Percentiles rank a stretch among this genome's conserved stretches.
These are phyloP conservation scores for Carallia pectinifolia DNA, from an alignment of 345 rosid genomes.

Conservation along the genomic window DNA sequence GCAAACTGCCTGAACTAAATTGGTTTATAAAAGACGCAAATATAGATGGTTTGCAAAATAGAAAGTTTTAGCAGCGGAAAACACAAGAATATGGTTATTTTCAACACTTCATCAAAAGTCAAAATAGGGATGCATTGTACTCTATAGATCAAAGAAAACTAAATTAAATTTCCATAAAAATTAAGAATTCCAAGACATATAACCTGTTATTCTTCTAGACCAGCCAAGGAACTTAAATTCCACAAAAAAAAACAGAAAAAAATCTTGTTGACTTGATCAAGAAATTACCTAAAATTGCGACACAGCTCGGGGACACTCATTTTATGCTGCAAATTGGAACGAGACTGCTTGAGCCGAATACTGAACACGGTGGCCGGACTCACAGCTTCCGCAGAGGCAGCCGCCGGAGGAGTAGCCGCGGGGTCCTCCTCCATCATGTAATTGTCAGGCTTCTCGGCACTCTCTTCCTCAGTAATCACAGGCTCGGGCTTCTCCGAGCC, in stretches of 20 bases:
- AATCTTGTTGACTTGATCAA: not conserved
- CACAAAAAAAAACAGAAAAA: not conserved
- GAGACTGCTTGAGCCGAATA: constrained; percentile 81
- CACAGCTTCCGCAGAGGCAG: constrained; percentile 25
- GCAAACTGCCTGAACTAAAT: not conserved
- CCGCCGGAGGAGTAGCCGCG: not conserved
- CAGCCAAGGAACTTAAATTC: not conserved
- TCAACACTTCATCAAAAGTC: not conserved
- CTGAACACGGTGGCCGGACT: constrained; percentile 86
- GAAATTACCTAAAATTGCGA: constrained; percentile 75
- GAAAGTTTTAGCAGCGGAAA: not conserved
- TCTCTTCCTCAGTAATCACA: constrained; percentile 32
- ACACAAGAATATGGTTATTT: not conserved
- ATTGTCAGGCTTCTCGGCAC: constrained; percentile 39
- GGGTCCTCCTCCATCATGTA: constrained; percentile 62
- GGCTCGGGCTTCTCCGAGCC: constrained; percentile 32
- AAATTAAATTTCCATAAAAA: too few species aligned
- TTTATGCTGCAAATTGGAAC: constrained; percentile 77
- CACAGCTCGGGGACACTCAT: constrained; percentile 90
- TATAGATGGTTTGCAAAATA: not conserved
- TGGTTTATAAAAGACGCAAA: too few species aligned
- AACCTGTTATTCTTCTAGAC: not conserved
- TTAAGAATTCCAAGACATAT: too few species aligned
- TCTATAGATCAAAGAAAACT: too few species aligned
- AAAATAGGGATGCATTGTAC: too few species aligned